Evolutionary conservation across 2,329 filamentous ascomycete genomes (phyloP).

Genomic region (Monilinia aucupariae): DNA sequence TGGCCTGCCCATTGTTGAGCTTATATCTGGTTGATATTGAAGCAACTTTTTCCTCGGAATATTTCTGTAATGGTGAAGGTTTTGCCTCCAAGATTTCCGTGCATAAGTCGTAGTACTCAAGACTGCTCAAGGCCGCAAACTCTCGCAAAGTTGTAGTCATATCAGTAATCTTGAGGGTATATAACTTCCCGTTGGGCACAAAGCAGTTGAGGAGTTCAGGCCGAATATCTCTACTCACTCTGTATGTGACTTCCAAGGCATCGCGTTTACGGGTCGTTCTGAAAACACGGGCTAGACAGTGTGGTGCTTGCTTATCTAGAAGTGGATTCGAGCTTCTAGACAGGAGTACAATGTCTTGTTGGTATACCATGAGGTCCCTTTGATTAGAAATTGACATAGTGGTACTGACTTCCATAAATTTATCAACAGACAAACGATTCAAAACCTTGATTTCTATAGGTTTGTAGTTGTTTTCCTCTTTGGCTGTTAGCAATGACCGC

Average conservation of each 20-base stretch:
- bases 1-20: slow-evolving; percentile 83
- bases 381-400: slow-evolving; percentile 66
- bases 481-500: slow-evolving; percentile 85
- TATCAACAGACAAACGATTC: slow-evolving; percentile 84
- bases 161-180: slow-evolving; percentile 79
- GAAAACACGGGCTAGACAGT: slow-evolving; percentile 82
- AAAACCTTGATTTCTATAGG: slow-evolving; percentile 83
- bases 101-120: slow-evolving; percentile 94
- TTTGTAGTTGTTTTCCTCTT: slow-evolving; percentile 76
- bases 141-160: slow-evolving; percentile 94
- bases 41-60: slow-evolving; percentile 66
- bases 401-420: slow-evolving; percentile 86
- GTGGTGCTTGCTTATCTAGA: slow-evolving; percentile 57
- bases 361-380: slow-evolving; percentile 66
- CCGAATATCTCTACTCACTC: slow-evolving; percentile 56
- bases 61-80: slow-evolving; percentile 81
- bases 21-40: slow-evolving; percentile 70
- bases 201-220: slow-evolving; percentile 56
- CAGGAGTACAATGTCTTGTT: slow-evolving; percentile 85
- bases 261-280: slow-evolving; percentile 76
- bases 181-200: slow-evolving; percentile 62
- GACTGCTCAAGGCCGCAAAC: slow-evolving; percentile 81
- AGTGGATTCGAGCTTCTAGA: slow-evolving; percentile 69
- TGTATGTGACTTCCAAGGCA: slow-evolving; percentile 77
- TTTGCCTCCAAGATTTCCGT: slow-evolving; percentile 85